These are phyloP conservation scores for Thermochaetoides thermophila DNA, from an alignment of 495 filamentous ascomycete genomes.

Conservation along the genomic window DNA sequence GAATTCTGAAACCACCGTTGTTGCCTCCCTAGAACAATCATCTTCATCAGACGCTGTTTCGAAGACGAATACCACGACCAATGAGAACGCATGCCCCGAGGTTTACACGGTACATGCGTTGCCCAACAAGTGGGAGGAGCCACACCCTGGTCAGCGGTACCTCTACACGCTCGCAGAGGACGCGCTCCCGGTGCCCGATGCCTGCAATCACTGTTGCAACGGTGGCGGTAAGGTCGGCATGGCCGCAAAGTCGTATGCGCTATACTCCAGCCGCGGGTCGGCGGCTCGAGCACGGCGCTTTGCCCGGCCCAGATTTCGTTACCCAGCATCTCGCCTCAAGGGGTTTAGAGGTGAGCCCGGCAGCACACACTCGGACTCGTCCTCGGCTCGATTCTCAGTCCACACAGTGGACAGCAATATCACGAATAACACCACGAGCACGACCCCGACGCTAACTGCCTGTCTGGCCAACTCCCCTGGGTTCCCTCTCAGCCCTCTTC, in stretches of 20 bases:
- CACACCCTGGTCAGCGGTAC: constrained; percentile 30
- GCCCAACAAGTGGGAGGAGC: constrained; percentile 28
- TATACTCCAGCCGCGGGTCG: constrained; percentile 11
- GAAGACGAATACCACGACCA: constrained; percentile 5
- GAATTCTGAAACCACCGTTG: constrained; percentile 23
- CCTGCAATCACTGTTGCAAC: constrained; percentile 15
- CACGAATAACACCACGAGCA: constrained; percentile 5
- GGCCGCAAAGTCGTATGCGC: constrained; percentile 36
- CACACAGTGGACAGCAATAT: constrained; percentile 10
- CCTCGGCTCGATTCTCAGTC: constrained; percentile 3
- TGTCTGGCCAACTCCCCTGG: not conserved
- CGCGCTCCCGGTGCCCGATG: constrained; percentile 16
- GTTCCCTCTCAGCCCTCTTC: not conserved
- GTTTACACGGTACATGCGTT: constrained; percentile 8
- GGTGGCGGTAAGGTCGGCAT: constrained; percentile 30
- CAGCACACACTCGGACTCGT: no score
- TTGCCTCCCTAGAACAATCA: constrained; percentile 9
- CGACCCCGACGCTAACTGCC: constrained; percentile 7
- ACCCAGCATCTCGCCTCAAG: constrained; percentile 12
- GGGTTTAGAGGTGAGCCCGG: not conserved
- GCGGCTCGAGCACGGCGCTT: constrained; percentile 13
- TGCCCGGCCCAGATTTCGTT: constrained; percentile 15
- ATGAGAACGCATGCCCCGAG: constrained; percentile 7
- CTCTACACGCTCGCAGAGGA: constrained; percentile 14
- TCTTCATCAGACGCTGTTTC: constrained; percentile 9